phyloP scores from a whole-genome alignment of 805 yeast genomes.

The Zygoascus bituminiphila region DNA sequence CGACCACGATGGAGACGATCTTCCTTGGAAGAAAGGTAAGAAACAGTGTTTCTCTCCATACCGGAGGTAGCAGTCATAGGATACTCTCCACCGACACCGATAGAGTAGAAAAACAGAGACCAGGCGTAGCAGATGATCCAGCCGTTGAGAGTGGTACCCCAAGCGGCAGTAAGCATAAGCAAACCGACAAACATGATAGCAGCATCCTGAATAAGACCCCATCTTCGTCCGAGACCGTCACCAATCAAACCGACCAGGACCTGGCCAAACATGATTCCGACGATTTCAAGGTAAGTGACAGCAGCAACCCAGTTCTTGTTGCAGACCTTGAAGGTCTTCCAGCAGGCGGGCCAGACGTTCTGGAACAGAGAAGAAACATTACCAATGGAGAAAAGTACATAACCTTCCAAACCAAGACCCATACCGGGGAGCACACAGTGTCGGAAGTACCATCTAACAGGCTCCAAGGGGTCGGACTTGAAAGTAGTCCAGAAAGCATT shows the following conservation, averaged over 20 bases:
- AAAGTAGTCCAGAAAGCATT: slow-evolving; percentile 21
- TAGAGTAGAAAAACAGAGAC: slow-evolving; percentile 40
- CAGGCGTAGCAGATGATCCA: slow-evolving; percentile 44
- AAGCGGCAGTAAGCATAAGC: slow-evolving; percentile 49
- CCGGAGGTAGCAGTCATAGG: slow-evolving; percentile 58
- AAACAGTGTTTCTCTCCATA: slow-evolving; percentile 45
- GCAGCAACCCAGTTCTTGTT: slow-evolving; percentile 29
- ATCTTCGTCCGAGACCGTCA: slow-evolving; percentile 52
- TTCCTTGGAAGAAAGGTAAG: slow-evolving; percentile 22
- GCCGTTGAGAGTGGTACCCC: slow-evolving; percentile 47
- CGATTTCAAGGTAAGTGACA: slow-evolving; percentile 29
- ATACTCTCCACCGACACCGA: slow-evolving; percentile 61
- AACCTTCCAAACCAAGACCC: slow-evolving; percentile 33
- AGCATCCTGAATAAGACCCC: slow-evolving; percentile 53
- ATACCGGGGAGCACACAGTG: slow-evolving; percentile 32
- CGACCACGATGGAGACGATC: slow-evolving; percentile 35
- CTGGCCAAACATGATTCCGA: slow-evolving; percentile 55
- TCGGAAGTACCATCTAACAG: slow-evolving; percentile 29
- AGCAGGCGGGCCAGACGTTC: slow-evolving; percentile 32
- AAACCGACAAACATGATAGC: slow-evolving; percentile 51
- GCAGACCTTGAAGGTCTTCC: slow-evolving; percentile 26
- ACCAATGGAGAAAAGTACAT: slow-evolving; percentile 32
- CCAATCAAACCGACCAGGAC: slow-evolving; percentile 48
- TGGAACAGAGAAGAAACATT: slow-evolving; percentile 26
- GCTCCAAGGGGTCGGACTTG: slow-evolving; percentile 29